Evolutionary conservation across 345 rosid species (phyloP), one percentile per base, ranked within the genome.

Genomic region (Brassica incana): DNA sequence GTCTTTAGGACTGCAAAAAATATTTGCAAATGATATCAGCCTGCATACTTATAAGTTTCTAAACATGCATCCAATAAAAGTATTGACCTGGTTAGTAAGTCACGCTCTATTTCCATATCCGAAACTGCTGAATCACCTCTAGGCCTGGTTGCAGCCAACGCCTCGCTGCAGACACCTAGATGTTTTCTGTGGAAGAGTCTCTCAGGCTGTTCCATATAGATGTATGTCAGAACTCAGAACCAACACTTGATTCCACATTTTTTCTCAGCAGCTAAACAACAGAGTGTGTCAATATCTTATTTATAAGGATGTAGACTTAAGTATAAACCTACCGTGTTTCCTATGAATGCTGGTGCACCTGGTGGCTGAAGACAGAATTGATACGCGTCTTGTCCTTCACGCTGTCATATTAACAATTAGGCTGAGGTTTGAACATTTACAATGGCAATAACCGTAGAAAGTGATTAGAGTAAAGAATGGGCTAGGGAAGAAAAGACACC

Each of bases 361-460:
- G 92, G 91, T 65, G 97, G 98, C 83, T 94, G 98, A 77, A 94
- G 89, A 86, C 88, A 90, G 77, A 94, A 94, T 66, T 94, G 98
- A 76, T 92, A 94, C 20, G 93, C 88, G 80, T 91, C 87, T 80
- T 87, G 90, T 45, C 97, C 97, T 88, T 90, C 97, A 69, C 84
- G 81, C 93, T 94, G 86, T 70, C 83, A 66, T 3, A 75, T 27
- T 9, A 8, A 29, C 0, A 25, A 33, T 6, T 12, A 5, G 6
- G 40, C 8, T 35, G 23, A 67, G 65, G 6, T 35, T 35, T 35
- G 7, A 35, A 35, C 38, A 35, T 7, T 35, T 35, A 6, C 7
- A 35, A 35, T 35, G 38, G 38, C 38, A 35, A 35, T 35, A 35
- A 35, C 38, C 8, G 1, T 6, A 35, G 38, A 35, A 35, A 35